Base-by-base conservation (phyloP, 805 yeast species). In the Wickerhamiella nectarea region DNA sequence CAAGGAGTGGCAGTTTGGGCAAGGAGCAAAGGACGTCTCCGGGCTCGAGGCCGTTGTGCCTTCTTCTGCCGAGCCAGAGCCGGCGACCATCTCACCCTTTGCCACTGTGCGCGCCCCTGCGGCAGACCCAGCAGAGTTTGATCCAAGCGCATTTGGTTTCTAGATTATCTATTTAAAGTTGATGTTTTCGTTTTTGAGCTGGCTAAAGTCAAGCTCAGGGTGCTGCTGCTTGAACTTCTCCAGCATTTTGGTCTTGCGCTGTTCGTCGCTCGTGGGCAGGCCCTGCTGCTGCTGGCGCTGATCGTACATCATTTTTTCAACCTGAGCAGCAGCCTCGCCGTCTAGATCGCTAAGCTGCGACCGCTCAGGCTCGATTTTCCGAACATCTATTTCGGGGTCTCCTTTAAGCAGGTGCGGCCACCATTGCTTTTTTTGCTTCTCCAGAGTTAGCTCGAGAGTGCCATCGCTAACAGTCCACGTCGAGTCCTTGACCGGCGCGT, bases 131-230 rank as follows among this genome's bases (percentile, higher is more conserved):
- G 33, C 43, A 5, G 43, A 79, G 53, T 84, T 87, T 0, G 86
- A 80, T 54, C 78, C 80, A 86, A 75, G 80, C 56, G 71, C 83
- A 0, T 79, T 78, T 53, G 70, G 69, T 43, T 79, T 78, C 55
- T 74, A 70, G 9, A 48, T 52, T 35, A 17, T 19, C 18, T 21
- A 34, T 12, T 31, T 18, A 22, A 34, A 46, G n/a, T 46, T 36
- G 38, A 45, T 38, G 7, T 42, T 43, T n/a, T 50, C 48, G n/a
- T 50, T 41, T 34, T 59, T 51, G n/a, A 59, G 59, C 45, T 64
- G 50, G 35, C 63, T 56, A 49, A 66, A 66, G 43, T 66, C 70
- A 42, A 65, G 50, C 46, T 65, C 70, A 2, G 72, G 72, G 45
- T 67, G 72, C 59, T 63, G 65, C 22, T 46, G 29, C 49, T 65